Evolutionary conservation across 2,329 filamentous ascomycete genomes (phyloP).

Genomic region (Sordariomycetes sp.): DNA sequence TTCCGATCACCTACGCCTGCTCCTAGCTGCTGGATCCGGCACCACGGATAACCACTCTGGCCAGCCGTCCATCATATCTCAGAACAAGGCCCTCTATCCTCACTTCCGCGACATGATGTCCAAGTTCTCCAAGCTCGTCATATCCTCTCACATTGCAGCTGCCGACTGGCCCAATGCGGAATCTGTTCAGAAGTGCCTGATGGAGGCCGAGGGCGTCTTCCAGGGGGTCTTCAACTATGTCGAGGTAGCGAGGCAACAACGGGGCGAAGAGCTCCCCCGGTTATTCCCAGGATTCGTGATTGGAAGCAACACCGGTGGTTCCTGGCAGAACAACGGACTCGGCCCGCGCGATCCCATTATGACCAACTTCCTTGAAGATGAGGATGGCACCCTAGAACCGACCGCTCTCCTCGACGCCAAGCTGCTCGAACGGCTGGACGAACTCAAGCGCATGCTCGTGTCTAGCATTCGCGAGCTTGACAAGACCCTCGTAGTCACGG

Average conservation of each 20-base stretch:
- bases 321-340: constrained; percentile 69
- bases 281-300: constrained; percentile 88
- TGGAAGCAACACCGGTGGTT: constrained; percentile 72
- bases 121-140: constrained; percentile 96
- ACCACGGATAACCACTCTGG: constrained; percentile 98
- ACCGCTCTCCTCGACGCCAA: constrained; percentile 63
- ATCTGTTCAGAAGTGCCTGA: constrained; percentile 86
- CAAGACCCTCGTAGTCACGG: constrained; percentile 64
- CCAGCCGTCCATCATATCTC: constrained; percentile 97
- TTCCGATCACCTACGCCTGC: constrained; percentile 84
- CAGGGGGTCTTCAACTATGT: constrained; percentile 94
- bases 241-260: constrained; percentile 85
- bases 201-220: constrained; percentile 94
- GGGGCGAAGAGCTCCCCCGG: constrained; percentile 87
- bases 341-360: constrained; percentile 59
- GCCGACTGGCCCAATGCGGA: constrained; percentile 93
- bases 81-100: constrained; percentile 92
- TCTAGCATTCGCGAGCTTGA: constrained; percentile 79
- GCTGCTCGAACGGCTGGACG: constrained; percentile 73
- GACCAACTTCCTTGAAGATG: constrained; percentile 78
- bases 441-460: constrained; percentile 75
- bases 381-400: constrained; percentile 62
- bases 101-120: constrained; percentile 99
- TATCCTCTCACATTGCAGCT: constrained; percentile 94
- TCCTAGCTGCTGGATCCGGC: constrained; percentile 90